Conservation (phyloP, 352 stramenopile genomes). For the Globisporangium rhizosaccharum region DNA sequence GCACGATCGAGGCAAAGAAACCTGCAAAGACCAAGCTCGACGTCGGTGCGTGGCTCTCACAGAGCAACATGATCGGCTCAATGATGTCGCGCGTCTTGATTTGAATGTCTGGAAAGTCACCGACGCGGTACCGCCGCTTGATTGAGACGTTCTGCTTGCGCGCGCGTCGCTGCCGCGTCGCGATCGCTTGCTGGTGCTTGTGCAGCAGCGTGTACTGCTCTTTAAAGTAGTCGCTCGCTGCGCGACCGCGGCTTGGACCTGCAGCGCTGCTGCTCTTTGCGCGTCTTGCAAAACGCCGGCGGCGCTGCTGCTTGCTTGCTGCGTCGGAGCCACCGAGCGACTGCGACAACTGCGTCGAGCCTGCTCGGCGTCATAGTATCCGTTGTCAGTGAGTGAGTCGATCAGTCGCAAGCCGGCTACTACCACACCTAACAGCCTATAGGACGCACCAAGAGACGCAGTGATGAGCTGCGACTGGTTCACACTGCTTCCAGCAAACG, state of each 20-base stretch:
- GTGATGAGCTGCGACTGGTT: constrained; percentile 48
- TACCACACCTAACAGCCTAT: background rate
- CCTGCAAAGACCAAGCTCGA: constrained; percentile 36
- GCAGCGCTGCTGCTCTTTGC: background rate
- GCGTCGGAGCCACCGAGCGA: background rate
- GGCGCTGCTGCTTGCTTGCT: background rate
- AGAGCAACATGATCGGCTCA: constrained; percentile 58
- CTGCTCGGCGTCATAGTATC: background rate
- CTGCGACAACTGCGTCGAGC: constrained; percentile 5
- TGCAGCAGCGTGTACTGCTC: constrained; percentile 48
- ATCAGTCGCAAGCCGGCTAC: background rate
- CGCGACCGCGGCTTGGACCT: background rate
- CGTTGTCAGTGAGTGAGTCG: background rate
- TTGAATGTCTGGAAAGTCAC: constrained; percentile 78
- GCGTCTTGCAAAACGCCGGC: constrained; percentile 28
- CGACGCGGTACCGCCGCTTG: constrained; percentile 58
- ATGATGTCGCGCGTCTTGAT: constrained; percentile 67
- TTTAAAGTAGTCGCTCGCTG: constrained; percentile 54
- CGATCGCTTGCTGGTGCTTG: constrained; percentile 46
- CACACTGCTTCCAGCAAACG: constrained; percentile 7
- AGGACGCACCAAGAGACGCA: constrained; percentile 1
- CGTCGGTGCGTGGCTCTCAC: constrained; percentile 38
- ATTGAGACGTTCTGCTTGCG: constrained; percentile 54
- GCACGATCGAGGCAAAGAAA: constrained; percentile 41
- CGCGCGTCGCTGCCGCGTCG: constrained; percentile 39